Base-by-base conservation (phyloP, 345 rosid species). In the Rhodamnia rubescens region DNA sequence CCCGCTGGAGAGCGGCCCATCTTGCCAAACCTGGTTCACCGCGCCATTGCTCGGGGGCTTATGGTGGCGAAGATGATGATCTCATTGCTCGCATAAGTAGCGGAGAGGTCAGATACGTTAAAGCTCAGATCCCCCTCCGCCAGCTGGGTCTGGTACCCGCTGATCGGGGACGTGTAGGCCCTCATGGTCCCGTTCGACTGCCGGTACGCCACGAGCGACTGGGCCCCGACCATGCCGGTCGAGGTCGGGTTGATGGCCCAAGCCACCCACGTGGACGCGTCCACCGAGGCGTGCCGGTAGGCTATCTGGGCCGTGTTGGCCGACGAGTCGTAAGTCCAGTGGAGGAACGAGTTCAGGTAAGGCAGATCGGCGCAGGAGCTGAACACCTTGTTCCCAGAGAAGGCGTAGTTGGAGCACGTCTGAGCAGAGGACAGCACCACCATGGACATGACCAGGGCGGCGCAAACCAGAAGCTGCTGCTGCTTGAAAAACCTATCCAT, bases 171-270 rank as follows among this genome's bases (percentile, higher is more conserved):
- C 16, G 93, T 94, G 88, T 96, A 97, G 84, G 87, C 98, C 80
- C 80, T 91, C 90, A 95, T 87, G 15, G 90, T 82, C 18, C 98
- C 98, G 57, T 94, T 87, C 18, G 90, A 21, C 55, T 88, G 90
- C 64, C 86, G 98, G 89, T 88, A 92, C 13, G 99, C 99, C 74
- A 97, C 92, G 22, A 97, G 91, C 57, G 99, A 94, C 85, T 97
- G 97, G 8, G 98, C 89, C 2, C 97, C 98, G 8, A 90, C 88
- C 99, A 97, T 97, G 55, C 94, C 95, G 0, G 89, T 85, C 47
- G 91, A 86, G 5, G 87, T 89, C 0, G 99, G 99, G 87, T 97
- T 97, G 58, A 97, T 89, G n/a, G 95, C 98, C 99, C 98, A 97
- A 11, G 96, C 94, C 52, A 94, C 93, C 99, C 98, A 96, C 83